Percentiles rank a stretch among this genome's conserved stretches.
These are phyloP conservation scores for Debaryomyces nepalensis DNA, from an alignment of 1,139 yeast species.

Conservation along the genomic window DNA sequence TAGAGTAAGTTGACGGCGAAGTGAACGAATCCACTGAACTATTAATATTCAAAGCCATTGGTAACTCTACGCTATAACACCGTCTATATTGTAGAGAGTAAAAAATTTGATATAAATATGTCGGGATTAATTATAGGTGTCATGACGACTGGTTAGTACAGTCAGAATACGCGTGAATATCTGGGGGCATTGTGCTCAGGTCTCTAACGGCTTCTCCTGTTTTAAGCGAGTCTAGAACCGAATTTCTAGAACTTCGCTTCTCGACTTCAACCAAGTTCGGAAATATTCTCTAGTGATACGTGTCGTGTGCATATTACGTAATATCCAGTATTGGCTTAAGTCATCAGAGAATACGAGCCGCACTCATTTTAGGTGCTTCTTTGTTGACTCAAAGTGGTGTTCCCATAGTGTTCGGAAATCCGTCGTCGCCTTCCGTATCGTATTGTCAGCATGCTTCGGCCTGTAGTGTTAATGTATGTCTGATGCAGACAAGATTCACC, in stretches of 20 bases:
- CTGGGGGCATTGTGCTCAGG: conserved; percentile 9
- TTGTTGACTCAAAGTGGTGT: too few relatives aligned
- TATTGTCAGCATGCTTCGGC: too few relatives aligned
- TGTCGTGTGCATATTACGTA: conserved; percentile 2
- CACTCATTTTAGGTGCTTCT: too few relatives aligned
- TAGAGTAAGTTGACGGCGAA: conserved; percentile 6
- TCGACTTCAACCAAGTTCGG: neutral
- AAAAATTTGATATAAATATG: conserved; percentile 4
- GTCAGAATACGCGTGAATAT: conserved; percentile 9
- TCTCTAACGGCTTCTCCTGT: conserved; percentile 5
- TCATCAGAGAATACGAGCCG: too few relatives aligned
- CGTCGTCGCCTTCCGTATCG: too few relatives aligned
- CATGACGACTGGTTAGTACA: neutral
- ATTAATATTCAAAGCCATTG: conserved; percentile 9
- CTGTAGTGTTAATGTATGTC: too few relatives aligned
- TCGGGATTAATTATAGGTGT: conserved; percentile 3
- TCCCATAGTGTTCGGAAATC: too few relatives aligned
- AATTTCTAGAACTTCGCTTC: conserved; percentile 5
- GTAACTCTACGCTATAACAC: too few relatives aligned
- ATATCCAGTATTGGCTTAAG: neutral
- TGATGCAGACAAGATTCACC: too few relatives aligned
- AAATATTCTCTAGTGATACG: neutral
- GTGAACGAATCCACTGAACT: conserved; percentile 9
- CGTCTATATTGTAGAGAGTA: too few relatives aligned
- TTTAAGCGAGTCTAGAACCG: conserved; percentile 12